Evolutionary conservation across 208 protist species (phyloP).

Genomic region (Acanthamoeba quina): DNA sequence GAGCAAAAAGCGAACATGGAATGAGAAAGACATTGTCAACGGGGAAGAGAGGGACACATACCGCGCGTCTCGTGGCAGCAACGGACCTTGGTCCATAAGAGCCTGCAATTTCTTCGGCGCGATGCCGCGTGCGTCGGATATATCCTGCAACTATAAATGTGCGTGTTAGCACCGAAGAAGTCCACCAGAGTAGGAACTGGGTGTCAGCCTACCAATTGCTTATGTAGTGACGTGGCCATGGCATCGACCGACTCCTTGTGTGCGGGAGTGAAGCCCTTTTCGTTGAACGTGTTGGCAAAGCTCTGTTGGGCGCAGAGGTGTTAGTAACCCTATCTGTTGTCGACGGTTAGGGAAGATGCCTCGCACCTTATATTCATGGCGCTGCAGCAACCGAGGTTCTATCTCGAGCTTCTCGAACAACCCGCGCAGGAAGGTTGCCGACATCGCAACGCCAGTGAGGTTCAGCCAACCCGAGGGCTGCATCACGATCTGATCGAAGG

Average conservation of each 20-base stretch:
- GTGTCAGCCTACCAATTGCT: neutral
- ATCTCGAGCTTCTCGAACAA: constrained; percentile 63
- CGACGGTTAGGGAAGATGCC: neutral
- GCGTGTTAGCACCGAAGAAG: neutral
- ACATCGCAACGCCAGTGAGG: constrained; percentile 27
- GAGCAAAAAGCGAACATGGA: neutral
- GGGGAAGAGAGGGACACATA: neutral
- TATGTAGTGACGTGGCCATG: constrained; percentile 39
- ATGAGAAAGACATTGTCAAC: neutral
- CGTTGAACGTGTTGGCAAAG: constrained; percentile 60
- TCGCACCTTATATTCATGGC: constrained; percentile 69
- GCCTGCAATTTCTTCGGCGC: neutral
- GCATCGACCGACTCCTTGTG: constrained; percentile 10
- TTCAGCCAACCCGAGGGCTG: constrained; percentile 49
- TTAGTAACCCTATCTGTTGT: neutral
- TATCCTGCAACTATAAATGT: neutral
- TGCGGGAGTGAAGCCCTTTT: constrained; percentile 38
- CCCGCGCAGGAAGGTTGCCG: constrained; percentile 37
- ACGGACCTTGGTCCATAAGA: constrained; percentile 38
- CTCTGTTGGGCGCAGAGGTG: constrained; percentile 12
- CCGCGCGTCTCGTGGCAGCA: constrained; percentile 11
- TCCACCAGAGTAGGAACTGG: neutral
- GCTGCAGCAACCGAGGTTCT: constrained; percentile 6
- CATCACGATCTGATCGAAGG: constrained; percentile 62
- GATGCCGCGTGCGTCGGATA: neutral